A percentile compares a stretch with the other conserved stretches of the same genome.
Evolutionary conservation across 169 alveolate species (phyloP).

Genomic region (Plasmodium ovale): DNA sequence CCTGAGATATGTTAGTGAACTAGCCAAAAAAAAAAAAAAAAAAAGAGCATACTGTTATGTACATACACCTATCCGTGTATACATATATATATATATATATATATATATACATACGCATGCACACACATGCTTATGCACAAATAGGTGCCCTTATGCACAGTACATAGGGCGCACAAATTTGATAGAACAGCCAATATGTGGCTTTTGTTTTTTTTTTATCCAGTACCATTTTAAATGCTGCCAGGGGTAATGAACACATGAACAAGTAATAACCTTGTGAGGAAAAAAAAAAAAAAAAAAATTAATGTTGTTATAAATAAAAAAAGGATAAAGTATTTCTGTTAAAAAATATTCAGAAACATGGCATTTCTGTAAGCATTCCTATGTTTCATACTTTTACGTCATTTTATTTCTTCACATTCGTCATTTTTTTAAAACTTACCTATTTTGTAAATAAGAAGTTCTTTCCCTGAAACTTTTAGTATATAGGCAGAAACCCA

Average conservation of each 20-base stretch:
- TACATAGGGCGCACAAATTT: not conserved
- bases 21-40: conserved; percentile 16
- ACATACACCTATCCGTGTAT: no score
- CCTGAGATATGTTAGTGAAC: conserved; percentile 76
- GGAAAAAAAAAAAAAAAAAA: conserved; percentile 2
- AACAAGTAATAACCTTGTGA: conserved; percentile 30
- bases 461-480: conserved; percentile 16
- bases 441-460: conserved; percentile 33
- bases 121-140: not conserved
- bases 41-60: no score
- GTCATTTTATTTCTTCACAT: not conserved
- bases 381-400: not conserved
- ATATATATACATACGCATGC: not conserved
- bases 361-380: not conserved
- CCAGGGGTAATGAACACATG: conserved; percentile 41
- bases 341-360: not conserved
- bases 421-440: conserved; percentile 10
- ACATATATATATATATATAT: not conserved
- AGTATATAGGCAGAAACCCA: conserved; percentile 43
- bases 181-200: not conserved
- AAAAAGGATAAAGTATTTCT: not conserved
- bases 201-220: not conserved
- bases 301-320: not conserved
- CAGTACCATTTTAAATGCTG: conserved; percentile 67
- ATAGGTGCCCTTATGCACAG: not conserved